A percentile compares a stretch with the other conserved stretches of the same genome.
phyloP scores from a whole-genome alignment of 2,329 filamentous ascomycete species.

The Arthrobotrys musiformis region DNA sequence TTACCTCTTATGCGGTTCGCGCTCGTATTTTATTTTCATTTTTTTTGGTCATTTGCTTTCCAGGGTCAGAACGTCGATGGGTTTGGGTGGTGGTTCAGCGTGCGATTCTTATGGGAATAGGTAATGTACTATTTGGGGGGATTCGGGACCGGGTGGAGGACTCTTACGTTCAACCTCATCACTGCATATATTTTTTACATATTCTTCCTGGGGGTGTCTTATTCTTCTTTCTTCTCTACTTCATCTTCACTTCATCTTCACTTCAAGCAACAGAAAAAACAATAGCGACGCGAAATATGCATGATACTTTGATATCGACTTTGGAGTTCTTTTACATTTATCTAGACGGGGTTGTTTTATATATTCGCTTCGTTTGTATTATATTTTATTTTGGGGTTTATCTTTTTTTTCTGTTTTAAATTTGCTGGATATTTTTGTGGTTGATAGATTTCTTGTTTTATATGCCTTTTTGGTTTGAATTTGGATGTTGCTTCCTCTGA shows the following conservation, averaged over 20 bases:
- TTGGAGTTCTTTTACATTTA: slow-evolving; percentile 5
- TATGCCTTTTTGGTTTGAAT: background rate
- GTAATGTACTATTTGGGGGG: slow-evolving; percentile 10
- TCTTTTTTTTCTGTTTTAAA: background rate
- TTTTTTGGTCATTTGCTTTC: background rate
- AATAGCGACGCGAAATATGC: slow-evolving; percentile 20
- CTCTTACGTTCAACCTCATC: background rate
- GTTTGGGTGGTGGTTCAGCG: slow-evolving; percentile 5
- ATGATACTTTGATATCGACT: slow-evolving; percentile 22
- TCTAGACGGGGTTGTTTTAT: slow-evolving; percentile 3
- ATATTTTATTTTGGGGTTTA: background rate
- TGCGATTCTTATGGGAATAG: background rate
- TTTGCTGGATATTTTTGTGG: background rate
- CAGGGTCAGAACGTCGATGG: background rate
- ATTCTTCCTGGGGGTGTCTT: background rate
- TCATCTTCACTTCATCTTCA: background rate
- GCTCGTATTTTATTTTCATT: background rate
- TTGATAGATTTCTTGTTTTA: background rate
- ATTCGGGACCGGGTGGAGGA: background rate
- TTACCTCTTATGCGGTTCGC: background rate
- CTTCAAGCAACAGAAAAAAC: slow-evolving; percentile 10
- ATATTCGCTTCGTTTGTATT: background rate
- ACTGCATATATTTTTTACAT: background rate
- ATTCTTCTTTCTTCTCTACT: background rate
- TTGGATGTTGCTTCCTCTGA: background rate